phyloP scores from a whole-genome alignment of 2,329 filamentous ascomycete genomes.

The Gliomastix tumulicola region DNA sequence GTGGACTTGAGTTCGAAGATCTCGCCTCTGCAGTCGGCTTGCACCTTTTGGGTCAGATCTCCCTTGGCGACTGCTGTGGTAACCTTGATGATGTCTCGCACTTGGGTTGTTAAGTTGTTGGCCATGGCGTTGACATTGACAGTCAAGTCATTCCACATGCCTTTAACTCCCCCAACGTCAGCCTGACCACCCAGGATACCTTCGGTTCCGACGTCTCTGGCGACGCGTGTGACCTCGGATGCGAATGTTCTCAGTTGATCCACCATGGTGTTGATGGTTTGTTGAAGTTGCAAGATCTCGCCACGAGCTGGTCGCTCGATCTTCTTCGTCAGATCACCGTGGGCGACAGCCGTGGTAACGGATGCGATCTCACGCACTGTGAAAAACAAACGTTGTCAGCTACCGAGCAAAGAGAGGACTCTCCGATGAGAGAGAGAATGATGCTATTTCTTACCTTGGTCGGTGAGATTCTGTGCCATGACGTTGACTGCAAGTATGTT shows the following conservation, averaged over 20 bases:
- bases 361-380: constrained; percentile 76
- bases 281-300: constrained; percentile 76
- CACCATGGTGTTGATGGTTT: constrained; percentile 87
- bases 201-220: constrained; percentile 77
- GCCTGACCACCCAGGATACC: constrained; percentile 77
- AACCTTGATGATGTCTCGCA: constrained; percentile 88
- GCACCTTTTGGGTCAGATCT: constrained; percentile 94
- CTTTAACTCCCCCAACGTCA: constrained; percentile 65
- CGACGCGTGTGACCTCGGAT: constrained; percentile 76
- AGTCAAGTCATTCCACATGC: constrained; percentile 40
- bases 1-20: constrained; percentile 94
- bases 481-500: constrained; percentile 74
- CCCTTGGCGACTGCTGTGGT: constrained; percentile 70
- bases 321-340: constrained; percentile 78
- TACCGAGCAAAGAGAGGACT: not conserved
- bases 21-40: constrained; percentile 86
- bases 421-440: not conserved
- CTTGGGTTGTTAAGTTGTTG: constrained; percentile 79
- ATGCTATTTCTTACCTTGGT: constrained; percentile 47
- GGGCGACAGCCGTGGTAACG: constrained; percentile 76
- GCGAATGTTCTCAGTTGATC: constrained; percentile 79
- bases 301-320: constrained; percentile 75
- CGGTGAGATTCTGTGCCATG: constrained; percentile 76
- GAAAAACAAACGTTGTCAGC: constrained; percentile 6
- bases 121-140: constrained; percentile 87